A percentile compares a stretch with the other conserved stretches of the same genome.
Conservation (phyloP, 345 rosid species). For the Aegle marmelos region DNA sequence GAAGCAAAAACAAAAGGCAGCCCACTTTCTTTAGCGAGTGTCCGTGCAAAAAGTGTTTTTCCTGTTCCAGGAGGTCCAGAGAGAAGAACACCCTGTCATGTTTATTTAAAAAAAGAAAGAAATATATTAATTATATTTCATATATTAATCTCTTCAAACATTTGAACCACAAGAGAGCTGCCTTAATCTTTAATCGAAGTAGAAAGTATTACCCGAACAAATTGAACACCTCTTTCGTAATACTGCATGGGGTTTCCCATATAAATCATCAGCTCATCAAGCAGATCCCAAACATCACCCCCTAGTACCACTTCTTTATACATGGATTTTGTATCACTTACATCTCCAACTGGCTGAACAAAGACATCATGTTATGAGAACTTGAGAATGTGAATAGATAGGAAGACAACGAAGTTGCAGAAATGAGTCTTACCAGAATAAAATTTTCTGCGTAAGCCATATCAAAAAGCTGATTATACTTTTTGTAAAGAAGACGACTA, state of each 20-base stretch:
- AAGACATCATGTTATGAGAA: constrained; percentile 21
- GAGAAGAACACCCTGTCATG: constrained; percentile 85
- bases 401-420: constrained; percentile 2
- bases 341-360: constrained; percentile 89
- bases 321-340: constrained; percentile 84
- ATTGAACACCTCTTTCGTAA: constrained; percentile 76
- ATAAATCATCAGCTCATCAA: constrained; percentile 92
- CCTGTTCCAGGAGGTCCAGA: constrained; percentile 99
- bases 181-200: constrained; percentile 1
- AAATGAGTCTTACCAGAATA: constrained; percentile 60
- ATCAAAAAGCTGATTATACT: constrained; percentile 81
- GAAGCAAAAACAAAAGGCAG: constrained; percentile 95
- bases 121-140: neutral
- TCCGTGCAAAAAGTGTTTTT: constrained; percentile 93
- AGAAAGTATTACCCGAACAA: constrained; percentile 74
- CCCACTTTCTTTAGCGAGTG: constrained; percentile 95
- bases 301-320: constrained; percentile 92
- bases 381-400: constrained; percentile 6
- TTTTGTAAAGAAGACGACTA: constrained; percentile 81
- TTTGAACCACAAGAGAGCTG: neutral
- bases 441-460: constrained; percentile 95
- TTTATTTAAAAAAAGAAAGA: neutral
- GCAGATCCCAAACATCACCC: constrained; percentile 98
- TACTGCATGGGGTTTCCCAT: constrained; percentile 95
- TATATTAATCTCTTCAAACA: constrained; percentile 6